Evolutionary conservation across 2,329 filamentous ascomycete species (phyloP).

Genomic region (Aspergillus thermomutatus): DNA sequence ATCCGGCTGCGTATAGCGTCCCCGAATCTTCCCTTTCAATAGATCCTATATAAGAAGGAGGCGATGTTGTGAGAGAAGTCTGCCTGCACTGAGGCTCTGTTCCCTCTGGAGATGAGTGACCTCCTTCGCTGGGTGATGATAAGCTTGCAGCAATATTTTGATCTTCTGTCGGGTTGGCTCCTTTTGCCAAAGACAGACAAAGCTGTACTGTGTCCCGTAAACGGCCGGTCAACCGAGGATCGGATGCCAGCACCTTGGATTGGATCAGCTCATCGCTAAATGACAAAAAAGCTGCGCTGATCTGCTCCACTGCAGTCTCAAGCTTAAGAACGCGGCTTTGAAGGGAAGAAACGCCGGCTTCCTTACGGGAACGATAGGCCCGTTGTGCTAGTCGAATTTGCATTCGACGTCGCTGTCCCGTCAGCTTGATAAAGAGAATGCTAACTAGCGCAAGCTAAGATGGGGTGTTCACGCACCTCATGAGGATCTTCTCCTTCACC

Average conservation of each 20-base stretch:
- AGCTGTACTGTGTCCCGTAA: slow-evolving; percentile 19
- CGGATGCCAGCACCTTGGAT: slow-evolving; percentile 16
- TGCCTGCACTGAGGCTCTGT: not conserved
- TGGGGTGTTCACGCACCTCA: slow-evolving; percentile 11
- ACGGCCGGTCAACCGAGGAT: slow-evolving; percentile 12
- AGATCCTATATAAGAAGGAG: not conserved
- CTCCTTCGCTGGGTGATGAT: not conserved
- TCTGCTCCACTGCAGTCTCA: slow-evolving; percentile 19
- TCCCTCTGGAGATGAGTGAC: not conserved
- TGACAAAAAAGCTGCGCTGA: slow-evolving; percentile 19
- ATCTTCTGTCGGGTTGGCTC: slow-evolving; percentile 1
- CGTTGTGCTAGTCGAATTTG: slow-evolving; percentile 26
- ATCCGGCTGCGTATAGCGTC: not conserved
- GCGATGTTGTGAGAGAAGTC: not conserved
- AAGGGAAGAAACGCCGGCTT: slow-evolving; percentile 17
- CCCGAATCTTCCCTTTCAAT: not conserved
- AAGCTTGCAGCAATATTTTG: slow-evolving; percentile 1
- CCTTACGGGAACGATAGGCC: slow-evolving; percentile 25
- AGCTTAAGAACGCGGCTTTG: slow-evolving; percentile 18
- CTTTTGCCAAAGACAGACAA: slow-evolving; percentile 13
- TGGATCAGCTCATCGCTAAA: slow-evolving; percentile 21
- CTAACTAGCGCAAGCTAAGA: not conserved
- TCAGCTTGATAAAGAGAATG: not conserved
- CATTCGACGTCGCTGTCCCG: slow-evolving; percentile 19
- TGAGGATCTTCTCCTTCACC: slow-evolving; percentile 14